phyloP scores from a whole-genome alignment of 192 early-diverging fungal species.

The Entophlyctis luteolus region DNA sequence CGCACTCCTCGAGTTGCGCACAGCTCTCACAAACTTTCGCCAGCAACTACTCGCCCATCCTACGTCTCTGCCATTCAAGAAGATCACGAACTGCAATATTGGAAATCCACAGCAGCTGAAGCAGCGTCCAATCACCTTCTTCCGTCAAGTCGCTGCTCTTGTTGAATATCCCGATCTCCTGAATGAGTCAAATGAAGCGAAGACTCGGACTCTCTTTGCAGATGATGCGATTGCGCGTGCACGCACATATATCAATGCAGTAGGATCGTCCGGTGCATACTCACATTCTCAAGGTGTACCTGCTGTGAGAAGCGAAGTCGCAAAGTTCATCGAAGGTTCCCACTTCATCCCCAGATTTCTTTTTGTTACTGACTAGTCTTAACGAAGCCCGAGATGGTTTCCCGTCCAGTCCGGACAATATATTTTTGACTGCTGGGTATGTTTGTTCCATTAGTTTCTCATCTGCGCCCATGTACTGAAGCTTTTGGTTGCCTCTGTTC shows the following conservation, averaged over 20 bases:
- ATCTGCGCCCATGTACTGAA: conserved; percentile 75
- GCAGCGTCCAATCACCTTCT: conserved; percentile 92
- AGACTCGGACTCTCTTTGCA: conserved; percentile 64
- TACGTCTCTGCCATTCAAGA: conserved; percentile 58
- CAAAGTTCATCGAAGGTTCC: conserved; percentile 81
- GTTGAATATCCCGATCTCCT: conserved; percentile 83
- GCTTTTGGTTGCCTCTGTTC: not conserved
- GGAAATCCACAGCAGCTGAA: conserved; percentile 89
- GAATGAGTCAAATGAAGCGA: conserved; percentile 42
- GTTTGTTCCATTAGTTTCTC: conserved; percentile 47
- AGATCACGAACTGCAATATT: conserved; percentile 79
- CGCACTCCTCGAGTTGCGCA: not conserved
- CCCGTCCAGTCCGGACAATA: conserved; percentile 74
- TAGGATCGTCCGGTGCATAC: conserved; percentile 82
- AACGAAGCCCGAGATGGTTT: conserved; percentile 91
- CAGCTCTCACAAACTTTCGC: no score
- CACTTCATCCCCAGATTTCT: not conserved
- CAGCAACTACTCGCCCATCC: conserved; percentile 23
- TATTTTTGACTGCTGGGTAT: conserved; percentile 21
- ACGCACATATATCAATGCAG: conserved; percentile 63
- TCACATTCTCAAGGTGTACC: conserved; percentile 91
- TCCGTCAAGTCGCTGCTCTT: conserved; percentile 89
- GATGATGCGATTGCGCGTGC: conserved; percentile 84
- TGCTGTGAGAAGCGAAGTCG: conserved; percentile 78
- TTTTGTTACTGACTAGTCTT: not conserved